Evolutionary conservation across 768 basidiomycete species (phyloP), one percentile per base, ranked within the genome.

Genomic region (Cyathus striatus): DNA sequence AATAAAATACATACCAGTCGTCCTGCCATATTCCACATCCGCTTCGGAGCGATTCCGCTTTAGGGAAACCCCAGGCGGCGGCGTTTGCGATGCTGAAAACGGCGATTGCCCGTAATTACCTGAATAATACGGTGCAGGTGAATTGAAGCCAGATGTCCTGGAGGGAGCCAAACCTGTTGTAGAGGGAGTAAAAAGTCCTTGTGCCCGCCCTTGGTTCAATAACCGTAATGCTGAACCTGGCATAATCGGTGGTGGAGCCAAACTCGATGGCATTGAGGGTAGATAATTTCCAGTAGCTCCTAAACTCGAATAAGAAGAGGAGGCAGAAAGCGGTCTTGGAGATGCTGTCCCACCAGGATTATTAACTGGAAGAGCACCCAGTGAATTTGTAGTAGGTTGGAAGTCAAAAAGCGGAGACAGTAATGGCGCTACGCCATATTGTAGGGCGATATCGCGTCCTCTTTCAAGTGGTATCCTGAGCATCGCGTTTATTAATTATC

Each of bases 381-480:
- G 69, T 16, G 85, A 78, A 51, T 76, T 76, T 38, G 86, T 76
- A 51, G 77, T 79, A 2, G 92, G 93, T 14, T 86, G 82, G 57
- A 92, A 94, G 63, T 97, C 94, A 64, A 99, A 95, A 47, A 99
- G 74, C 2, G 94, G 92, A 1, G 83, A 74, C 44, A 99, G 76
- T 41, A 96, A 73, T 36, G 85, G 82, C 23, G 87, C 83, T 33
- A 99, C 94, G 43, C 91, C 92, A 64, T 89, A 97, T 55, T 91
- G 91, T 13, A 80, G 63, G 2, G 96, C 94, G 37, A 99, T 83
- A 53, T 98, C 93, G 44, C 90, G 83, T 27, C 94, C 94, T 44
- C 91, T 78, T 53, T 94, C 90, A 30, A 97, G 83, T 1, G 96
- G 96, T 54, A 99, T 95, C 95, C 94, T 97, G 35, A n/a, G n/a